Evolutionary conservation across 305 asterid species (phyloP).

Genomic region (Solanum hybrid): DNA sequence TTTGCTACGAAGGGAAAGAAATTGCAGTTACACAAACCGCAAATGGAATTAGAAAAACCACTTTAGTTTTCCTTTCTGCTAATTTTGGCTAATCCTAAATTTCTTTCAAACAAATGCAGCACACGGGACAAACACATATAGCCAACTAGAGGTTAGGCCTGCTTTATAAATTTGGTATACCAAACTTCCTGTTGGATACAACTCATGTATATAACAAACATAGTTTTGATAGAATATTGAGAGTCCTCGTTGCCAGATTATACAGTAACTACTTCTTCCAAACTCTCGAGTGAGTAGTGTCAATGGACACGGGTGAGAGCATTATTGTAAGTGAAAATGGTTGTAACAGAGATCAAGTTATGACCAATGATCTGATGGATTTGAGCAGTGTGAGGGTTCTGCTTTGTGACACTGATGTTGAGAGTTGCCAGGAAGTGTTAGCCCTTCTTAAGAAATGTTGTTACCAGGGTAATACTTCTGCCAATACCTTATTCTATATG

Average conservation of each 20-base stretch:
- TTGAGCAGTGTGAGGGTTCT: conserved; percentile 9
- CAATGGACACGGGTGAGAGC: conserved; percentile 1
- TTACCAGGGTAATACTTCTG: conserved; percentile 28
- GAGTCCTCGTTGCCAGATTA: not conserved
- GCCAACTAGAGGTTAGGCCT: not conserved
- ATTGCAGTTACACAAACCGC: not conserved
- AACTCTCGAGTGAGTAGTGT: not conserved
- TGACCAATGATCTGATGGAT: not conserved
- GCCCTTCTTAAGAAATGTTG: conserved; percentile 35
- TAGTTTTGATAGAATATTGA: not conserved
- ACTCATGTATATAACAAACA: not conserved
- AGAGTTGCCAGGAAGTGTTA: conserved; percentile 12
- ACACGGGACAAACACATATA: not conserved
- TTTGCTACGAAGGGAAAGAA: not conserved
- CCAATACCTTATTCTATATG: not conserved
- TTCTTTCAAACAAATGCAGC: not conserved
- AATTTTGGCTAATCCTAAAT: not conserved
- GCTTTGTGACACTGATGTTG: not conserved
- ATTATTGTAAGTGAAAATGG: not conserved
- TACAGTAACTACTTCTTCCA: not conserved
- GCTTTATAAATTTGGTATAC: not conserved
- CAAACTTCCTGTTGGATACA: not conserved
- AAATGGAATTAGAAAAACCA: not conserved
- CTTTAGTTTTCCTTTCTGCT: not conserved
- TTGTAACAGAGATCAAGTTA: not conserved